Evolutionary conservation across 2,329 filamentous ascomycete genomes (phyloP), one percentile per base, ranked within the genome.

Genomic region (Aspergillus pseudoviridinutans): DNA sequence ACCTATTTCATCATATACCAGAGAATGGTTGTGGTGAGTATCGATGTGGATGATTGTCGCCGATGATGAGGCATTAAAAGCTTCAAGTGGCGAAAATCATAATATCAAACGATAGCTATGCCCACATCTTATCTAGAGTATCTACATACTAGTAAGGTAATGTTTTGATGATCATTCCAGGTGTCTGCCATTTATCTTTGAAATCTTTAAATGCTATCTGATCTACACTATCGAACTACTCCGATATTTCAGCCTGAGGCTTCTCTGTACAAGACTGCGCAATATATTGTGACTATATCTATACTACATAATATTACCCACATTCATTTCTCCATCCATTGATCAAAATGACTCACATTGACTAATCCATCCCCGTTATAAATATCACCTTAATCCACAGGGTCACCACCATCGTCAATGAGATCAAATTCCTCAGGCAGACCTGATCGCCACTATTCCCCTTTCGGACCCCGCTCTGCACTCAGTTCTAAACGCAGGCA

Each of bases 401-500:
- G 14, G 17, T 35, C 32, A 38, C 32, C 14, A 17, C 6, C 17
- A 38, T 17, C 32, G 14, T 38, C 32, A 38, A 38, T 38, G 6
- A 25, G n/a, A 47, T 50, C 14, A 32, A 29, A 44, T 59, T 53
- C 59, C 64, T 60, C 55, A 65, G 60, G 64, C 57, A 49, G 27
- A 41, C 20, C 10, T 28, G 17, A 28, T n/a, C 5, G 1, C 49
- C 9, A 35, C 60, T 57, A 66, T 60, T 61, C 65, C 67, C 50
- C 44, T 66, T 69, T 59, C 20, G 65, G 66, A 64, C 59, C 66
- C 66, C 68, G 65, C 63, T 54, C 9, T 55, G 12, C 12, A 12
- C 29, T 50, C 12, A 12, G 9, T 50, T 8, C 64, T 66, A 50
- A 10, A 4, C 25, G 3, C 22, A 22, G 25, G 7, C 12, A 35